Base-by-base conservation (phyloP, 805 yeast species). In the Isabelozyma rhagii region DNA sequence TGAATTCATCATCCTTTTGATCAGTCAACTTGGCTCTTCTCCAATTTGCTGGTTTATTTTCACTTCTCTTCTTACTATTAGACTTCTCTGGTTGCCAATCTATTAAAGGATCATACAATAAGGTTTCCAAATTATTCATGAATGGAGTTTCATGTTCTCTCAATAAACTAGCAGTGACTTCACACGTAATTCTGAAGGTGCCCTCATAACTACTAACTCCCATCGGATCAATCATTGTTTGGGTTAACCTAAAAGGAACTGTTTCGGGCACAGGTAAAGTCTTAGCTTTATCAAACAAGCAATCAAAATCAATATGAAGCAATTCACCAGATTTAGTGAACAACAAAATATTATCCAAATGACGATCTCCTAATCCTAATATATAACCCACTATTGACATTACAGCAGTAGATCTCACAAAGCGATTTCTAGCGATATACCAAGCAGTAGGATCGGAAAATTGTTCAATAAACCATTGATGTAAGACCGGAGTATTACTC, bases 311-410 rank as follows among this genome's bases (percentile, higher is more conserved):
- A 48, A 94, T 97, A 65, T 94, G 99, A 53, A 94, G 68, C 0
- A 90, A 82, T 8, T 82, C 83, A 1, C 99, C 99, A 3, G 84
- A 79, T 41, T 76, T 79, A 52, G 85, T 85, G 58, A 84, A 79
- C 39, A 93, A 71, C 48, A 94, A 68, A 17, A 94, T 82, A 61
- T 94, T 94, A 61, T 94, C 99, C 57, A 97, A 87, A 63, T 94
- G 99, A 39, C 99, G 77, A 67, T 94, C 99, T 21, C 99, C 99
- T 45, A 94, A 76, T 8, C 99, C 99, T 27, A 94, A 75, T 43
- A 94, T 82, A 63, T 89, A 89, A 0, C 99, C 99, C 5, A 93
- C 96, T 75, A 94, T 90, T 0, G 97, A 91, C 99, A 96, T 94
- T 0, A 93, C 98, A 0, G 97, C 97, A 27, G 87, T 75, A 0